phyloP scores from a whole-genome alignment of 768 basidiomycete species.

The Lentinula boryana region DNA sequence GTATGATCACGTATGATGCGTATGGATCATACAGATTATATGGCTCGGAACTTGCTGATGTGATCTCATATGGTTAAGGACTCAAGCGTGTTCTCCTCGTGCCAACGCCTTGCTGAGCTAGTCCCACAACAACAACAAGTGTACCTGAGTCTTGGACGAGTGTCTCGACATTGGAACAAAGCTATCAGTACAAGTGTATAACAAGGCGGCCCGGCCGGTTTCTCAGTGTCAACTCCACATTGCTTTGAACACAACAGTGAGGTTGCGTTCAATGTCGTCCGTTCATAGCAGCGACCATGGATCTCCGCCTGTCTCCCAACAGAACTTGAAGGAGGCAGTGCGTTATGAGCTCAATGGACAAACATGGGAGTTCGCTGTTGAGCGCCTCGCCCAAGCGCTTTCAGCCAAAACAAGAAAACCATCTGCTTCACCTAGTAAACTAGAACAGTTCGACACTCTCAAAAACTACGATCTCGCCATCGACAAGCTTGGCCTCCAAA shows the following conservation, averaged over 20 bases:
- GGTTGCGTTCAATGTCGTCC: too few relatives aligned
- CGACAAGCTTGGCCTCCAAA: not conserved
- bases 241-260: too few relatives aligned
- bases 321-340: not conserved
- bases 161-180: too few relatives aligned
- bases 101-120: too few relatives aligned
- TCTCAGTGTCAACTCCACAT: too few relatives aligned
- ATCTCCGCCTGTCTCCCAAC: not conserved
- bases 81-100: too few relatives aligned
- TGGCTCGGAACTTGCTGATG: not conserved
- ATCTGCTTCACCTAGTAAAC: not conserved
- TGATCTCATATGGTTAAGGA: too few relatives aligned
- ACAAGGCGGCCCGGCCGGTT: too few relatives aligned
- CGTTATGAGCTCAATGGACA: not conserved
- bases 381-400: not conserved
- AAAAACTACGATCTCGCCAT: constrained; percentile 2
- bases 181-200: too few relatives aligned
- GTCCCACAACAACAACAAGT: too few relatives aligned
- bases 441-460: not conserved
- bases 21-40: not conserved
- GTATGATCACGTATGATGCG: not conserved
- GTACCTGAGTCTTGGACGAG: too few relatives aligned
- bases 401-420: not conserved
- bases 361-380: not conserved
- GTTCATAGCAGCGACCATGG: not conserved